phyloP scores from a whole-genome alignment of 2,329 filamentous ascomycete species.

The Talaromyces amestolkiae region DNA sequence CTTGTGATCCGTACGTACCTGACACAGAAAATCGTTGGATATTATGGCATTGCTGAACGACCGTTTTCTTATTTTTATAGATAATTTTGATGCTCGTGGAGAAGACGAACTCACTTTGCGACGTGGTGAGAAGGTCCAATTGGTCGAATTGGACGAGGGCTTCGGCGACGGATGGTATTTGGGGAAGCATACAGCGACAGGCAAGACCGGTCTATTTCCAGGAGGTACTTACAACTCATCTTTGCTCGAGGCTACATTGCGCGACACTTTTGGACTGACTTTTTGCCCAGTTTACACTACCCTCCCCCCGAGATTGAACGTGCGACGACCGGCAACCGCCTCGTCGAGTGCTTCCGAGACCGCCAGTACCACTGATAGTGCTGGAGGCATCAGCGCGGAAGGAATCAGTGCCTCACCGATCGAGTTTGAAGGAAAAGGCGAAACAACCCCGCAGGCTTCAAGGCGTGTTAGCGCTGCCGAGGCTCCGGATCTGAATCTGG shows the following conservation, averaged over 20 bases:
- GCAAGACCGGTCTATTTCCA: constrained; percentile 48
- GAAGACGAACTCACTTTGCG: constrained; percentile 86
- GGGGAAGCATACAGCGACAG: constrained; percentile 47
- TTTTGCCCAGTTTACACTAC: constrained; percentile 28
- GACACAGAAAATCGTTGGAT: not conserved
- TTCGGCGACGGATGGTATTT: constrained; percentile 67
- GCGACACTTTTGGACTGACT: constrained; percentile 14
- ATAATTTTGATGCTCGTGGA: constrained; percentile 89
- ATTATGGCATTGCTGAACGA: not conserved
- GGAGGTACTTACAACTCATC: constrained; percentile 37
- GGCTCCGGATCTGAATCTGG: constrained; percentile 25
- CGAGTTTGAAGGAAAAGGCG: constrained; percentile 27
- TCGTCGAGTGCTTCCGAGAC: constrained; percentile 20
- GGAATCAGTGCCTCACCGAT: constrained; percentile 10
- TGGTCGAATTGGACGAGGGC: constrained; percentile 64
- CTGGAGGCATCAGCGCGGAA: constrained; percentile 2
- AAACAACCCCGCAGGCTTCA: constrained; percentile 42
- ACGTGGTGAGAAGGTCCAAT: constrained; percentile 67
- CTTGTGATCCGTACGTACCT: constrained; percentile 46
- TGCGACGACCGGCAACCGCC: constrained; percentile 24
- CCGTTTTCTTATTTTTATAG: constrained; percentile 45
- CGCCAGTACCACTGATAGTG: constrained; percentile 8
- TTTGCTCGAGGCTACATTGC: not conserved
- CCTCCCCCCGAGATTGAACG: constrained; percentile 26
- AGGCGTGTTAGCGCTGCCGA: constrained; percentile 37